phyloP scores from a whole-genome alignment of 192 early-diverging fungal genomes.

The Rhizophagus prolifer region DNA sequence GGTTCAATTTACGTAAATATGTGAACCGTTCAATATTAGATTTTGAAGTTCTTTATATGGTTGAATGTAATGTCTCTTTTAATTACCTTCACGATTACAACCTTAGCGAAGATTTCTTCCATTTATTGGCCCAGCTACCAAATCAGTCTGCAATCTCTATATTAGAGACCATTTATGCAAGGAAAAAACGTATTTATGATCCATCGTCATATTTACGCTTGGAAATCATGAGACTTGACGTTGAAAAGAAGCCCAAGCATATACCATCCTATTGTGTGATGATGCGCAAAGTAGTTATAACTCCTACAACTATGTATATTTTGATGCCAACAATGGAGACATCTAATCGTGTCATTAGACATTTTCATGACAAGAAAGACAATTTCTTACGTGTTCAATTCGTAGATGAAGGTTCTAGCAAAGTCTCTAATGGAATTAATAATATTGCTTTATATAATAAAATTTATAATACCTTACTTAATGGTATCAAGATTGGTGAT shows the following conservation, averaged over 20 bases:
- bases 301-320: constrained; percentile 65
- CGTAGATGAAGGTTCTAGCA: constrained; percentile 57
- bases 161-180: constrained; percentile 34
- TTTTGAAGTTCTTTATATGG: constrained; percentile 49
- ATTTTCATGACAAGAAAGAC: constrained; percentile 47
- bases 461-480: constrained; percentile 45
- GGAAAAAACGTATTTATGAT: constrained; percentile 42
- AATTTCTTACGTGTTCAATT: constrained; percentile 74
- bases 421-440: constrained; percentile 29
- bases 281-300: constrained; percentile 60
- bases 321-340: constrained; percentile 63
- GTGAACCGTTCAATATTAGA: constrained; percentile 18
- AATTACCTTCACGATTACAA: constrained; percentile 48
- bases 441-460: constrained; percentile 51
- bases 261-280: constrained; percentile 48
- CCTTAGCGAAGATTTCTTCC: constrained; percentile 37
- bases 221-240: constrained; percentile 28
- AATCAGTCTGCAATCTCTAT: constrained; percentile 34
- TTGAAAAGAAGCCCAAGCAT: constrained; percentile 24
- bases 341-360: constrained; percentile 69
- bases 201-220: constrained; percentile 31
- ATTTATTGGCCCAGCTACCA: constrained; percentile 30
- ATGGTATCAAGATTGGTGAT: constrained; percentile 57
- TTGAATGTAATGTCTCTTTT: constrained; percentile 44
- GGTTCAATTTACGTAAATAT: background rate